These are phyloP conservation scores for Begonia peltatifolia DNA, from an alignment of 306 rosid species.

Conservation along the genomic window DNA sequence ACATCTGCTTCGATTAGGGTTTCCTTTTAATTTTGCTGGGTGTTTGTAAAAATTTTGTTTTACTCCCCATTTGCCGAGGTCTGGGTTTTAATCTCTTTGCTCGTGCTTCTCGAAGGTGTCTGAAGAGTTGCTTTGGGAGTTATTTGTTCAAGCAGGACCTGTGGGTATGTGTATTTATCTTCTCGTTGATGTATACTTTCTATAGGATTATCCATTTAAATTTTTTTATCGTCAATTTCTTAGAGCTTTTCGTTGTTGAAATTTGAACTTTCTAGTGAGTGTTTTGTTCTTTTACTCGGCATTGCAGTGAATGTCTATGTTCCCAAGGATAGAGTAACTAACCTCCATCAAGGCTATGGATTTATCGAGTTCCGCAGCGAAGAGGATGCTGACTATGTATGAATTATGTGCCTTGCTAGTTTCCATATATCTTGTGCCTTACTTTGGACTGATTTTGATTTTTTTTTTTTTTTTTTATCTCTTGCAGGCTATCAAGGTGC, in stretches of 20 bases:
- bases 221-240: neutral
- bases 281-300: slow-evolving; percentile 1
- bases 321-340: slow-evolving; percentile 91
- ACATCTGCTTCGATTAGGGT: neutral
- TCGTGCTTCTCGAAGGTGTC: slow-evolving; percentile 16
- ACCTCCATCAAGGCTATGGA: slow-evolving; percentile 94
- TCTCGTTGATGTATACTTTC: neutral
- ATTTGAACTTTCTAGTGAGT: neutral
- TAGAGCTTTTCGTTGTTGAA: neutral
- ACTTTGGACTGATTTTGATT: neutral
- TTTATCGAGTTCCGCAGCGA: slow-evolving; percentile 90
- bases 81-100: neutral
- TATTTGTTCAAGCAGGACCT: slow-evolving; percentile 55
- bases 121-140: slow-evolving; percentile 49
- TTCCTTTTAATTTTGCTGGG: neutral
- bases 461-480: slow-evolving; percentile 6
- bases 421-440: neutral
- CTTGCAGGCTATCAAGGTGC: slow-evolving; percentile 86
- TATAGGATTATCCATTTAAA: neutral
- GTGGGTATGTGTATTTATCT: slow-evolving; percentile 23
- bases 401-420: slow-evolving; percentile 6
- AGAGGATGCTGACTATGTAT: slow-evolving; percentile 94
- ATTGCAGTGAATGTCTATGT: slow-evolving; percentile 86
- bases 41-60: neutral
- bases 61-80: neutral